Percentiles rank a stretch among this genome's conserved stretches.
phyloP scores from a whole-genome alignment of 2,329 filamentous ascomycete genomes.

The Penicillium italicum region DNA sequence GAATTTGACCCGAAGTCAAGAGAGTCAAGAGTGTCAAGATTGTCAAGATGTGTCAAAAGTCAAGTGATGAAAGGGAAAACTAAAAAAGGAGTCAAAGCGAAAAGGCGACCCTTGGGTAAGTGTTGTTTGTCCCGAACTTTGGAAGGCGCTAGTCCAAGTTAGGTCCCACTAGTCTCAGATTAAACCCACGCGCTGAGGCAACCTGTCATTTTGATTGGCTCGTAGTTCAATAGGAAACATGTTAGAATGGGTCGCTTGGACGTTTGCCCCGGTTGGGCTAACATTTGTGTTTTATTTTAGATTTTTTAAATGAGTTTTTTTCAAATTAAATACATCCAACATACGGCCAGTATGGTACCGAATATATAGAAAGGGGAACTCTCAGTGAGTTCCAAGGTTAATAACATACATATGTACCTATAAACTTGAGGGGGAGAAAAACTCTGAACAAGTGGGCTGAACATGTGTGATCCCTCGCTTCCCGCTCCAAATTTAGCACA shows the following conservation, averaged over 20 bases:
- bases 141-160: not conserved
- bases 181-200: not conserved
- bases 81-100: slow-evolving; percentile 13
- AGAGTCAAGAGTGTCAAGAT: slow-evolving; percentile 3
- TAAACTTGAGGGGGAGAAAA: not conserved
- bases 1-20: slow-evolving; percentile 10
- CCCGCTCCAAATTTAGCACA: slow-evolving; percentile 9
- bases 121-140: slow-evolving; percentile 1
- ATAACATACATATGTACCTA: too few species aligned
- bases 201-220: not conserved
- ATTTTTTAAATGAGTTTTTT: too few species aligned
- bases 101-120: not conserved
- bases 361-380: not conserved
- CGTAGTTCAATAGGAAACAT: not conserved
- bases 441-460: not conserved
- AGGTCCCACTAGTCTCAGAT: not conserved
- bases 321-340: too few species aligned
- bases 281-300: not conserved
- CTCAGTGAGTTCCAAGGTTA: too few species aligned
- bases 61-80: slow-evolving; percentile 5
- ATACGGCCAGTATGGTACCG: too few species aligned
- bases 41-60: not conserved
- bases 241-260: not conserved
- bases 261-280: not conserved
- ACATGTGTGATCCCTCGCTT: slow-evolving; percentile 7